A percentile compares a stretch with the other conserved stretches of the same genome.
Evolutionary conservation across 345 rosid genomes (phyloP).

Genomic region (Eucalyptus caleyi): DNA sequence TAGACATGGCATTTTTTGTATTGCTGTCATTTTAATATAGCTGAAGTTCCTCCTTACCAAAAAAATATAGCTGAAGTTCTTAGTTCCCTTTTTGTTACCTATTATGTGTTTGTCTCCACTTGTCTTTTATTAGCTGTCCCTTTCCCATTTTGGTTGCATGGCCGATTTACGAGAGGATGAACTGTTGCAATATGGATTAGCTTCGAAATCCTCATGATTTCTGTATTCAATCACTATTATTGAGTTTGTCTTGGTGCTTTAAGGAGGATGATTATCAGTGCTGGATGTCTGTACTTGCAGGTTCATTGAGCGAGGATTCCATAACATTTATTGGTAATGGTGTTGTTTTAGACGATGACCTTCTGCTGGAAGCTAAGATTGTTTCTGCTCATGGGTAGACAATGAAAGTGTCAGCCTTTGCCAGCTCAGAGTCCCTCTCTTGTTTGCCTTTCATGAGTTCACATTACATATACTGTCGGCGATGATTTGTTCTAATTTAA

Average conservation of each 20-base stretch:
- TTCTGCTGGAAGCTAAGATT: neutral
- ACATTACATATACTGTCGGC: neutral
- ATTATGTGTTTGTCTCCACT: neutral
- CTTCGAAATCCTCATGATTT: neutral
- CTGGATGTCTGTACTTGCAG: neutral
- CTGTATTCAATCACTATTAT: neutral
- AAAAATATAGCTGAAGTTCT: neutral
- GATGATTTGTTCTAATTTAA: neutral
- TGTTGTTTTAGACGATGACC: neutral
- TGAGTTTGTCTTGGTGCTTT: neutral
- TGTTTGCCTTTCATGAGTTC: neutral
- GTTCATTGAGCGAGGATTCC: neutral
- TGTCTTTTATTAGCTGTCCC: neutral
- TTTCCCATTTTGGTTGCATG: neutral
- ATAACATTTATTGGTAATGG: neutral
- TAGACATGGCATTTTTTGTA: neutral
- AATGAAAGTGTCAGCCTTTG: neutral
- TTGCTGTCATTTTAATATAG: neutral
- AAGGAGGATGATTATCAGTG: neutral
- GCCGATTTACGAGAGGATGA: neutral
- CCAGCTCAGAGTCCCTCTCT: neutral
- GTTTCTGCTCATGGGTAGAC: neutral
- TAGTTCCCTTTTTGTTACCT: neutral
- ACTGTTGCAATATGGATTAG: neutral
- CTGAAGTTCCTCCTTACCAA: neutral